phyloP scores from a whole-genome alignment of 441 rosid species.

The Codiaeum variegatum region DNA sequence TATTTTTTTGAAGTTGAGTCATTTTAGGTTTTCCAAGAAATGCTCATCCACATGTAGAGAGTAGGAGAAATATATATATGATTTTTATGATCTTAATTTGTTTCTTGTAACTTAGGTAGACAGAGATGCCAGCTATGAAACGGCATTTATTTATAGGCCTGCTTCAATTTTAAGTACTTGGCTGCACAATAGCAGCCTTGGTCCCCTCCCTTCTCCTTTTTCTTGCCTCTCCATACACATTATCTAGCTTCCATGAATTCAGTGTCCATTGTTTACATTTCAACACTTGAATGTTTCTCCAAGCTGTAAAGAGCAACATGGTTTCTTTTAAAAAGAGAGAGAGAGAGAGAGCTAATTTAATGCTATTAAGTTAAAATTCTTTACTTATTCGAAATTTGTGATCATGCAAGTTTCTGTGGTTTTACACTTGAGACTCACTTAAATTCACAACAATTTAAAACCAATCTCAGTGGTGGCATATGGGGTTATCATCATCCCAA shows the following conservation, averaged over 20 bases:
- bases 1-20: no score
- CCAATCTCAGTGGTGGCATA: no score
- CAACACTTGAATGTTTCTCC: neutral
- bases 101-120: conserved; percentile 18
- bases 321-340: no score
- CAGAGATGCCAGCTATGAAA: conserved; percentile 23
- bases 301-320: no score
- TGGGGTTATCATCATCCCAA: no score
- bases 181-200: conserved; percentile 5
- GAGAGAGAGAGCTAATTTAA: no score
- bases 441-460: no score
- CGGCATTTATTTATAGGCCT: conserved; percentile 23
- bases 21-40: neutral
- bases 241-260: neutral
- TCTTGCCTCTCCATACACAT: neutral
- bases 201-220: conserved; percentile 26
- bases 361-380: no score
- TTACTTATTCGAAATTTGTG: no score
- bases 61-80: neutral
- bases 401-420: no score
- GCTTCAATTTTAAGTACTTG: conserved; percentile 20
- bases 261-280: neutral
- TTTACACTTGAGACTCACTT: no score
- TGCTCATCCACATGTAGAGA: neutral
- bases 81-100: conserved; percentile 10